Base-by-base conservation (phyloP, 179 eudicot genomes). In the Vitellaria paradoxa region DNA sequence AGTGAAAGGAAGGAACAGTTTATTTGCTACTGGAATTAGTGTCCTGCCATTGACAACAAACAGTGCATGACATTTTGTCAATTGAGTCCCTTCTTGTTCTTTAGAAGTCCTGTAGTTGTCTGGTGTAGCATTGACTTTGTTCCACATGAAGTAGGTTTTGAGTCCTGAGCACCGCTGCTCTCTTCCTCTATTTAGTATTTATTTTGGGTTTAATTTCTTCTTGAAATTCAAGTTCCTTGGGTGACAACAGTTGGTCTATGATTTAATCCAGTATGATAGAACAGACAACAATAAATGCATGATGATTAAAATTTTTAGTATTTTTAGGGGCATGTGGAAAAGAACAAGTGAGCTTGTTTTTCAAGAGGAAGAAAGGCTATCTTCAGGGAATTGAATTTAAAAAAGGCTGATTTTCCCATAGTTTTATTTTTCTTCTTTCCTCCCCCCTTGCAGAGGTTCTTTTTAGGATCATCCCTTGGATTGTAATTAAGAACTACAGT, bases 271-370 rank as follows among this genome's bases (percentile, higher is more conserved):
- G 18, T 26, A 6, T 60, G 64, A 20, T 20, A 60, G 24, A 60
- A 69, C 9, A 50, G 73, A 49, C 15, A 9, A 70, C 40, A 17
- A 24, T 70, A 15, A 6, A 52, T 52, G 46, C 8, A 49, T 14
- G 40, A 21, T 23, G 40, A 59, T 69, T 52, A 49, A 26, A 49
- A 26, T 3, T 21, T 68, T 68, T 1, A 18, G 1, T 14, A 8
- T 17, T 68, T 69, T 49, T 69, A 9, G 37, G 57, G 40, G 47
- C 57, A 69, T 21, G 40, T 49, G 73, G 57, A 69, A 69, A 21
- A 21, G n/a, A 49, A 69, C n/a, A 69, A 21, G 5, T 49, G 17
- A 13, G 57, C 37, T 52, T 50, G 46, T 52, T 70, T 52, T 70
- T 37, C 37, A 9, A 21, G 63, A 59, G 63, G 13, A 69, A 50